A percentile compares a stretch with the other conserved stretches of the same genome.
These are phyloP conservation scores for Allium fistulosum DNA, from an alignment of 106 monocot species.

Conservation along the genomic window DNA sequence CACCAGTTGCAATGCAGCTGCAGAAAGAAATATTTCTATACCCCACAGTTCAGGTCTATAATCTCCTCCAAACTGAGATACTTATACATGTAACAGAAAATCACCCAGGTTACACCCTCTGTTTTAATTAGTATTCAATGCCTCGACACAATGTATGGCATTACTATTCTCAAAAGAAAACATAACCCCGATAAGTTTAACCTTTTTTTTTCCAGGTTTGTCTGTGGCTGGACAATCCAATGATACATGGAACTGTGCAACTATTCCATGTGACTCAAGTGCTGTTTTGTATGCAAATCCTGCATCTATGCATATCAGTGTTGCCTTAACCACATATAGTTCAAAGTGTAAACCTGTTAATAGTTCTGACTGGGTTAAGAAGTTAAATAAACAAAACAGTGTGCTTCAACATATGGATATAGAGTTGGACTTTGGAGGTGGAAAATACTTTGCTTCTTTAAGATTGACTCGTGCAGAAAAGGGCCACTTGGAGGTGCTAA, in stretches of 20 bases:
- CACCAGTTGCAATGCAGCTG: slow-evolving; percentile 51
- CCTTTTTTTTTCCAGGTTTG: slow-evolving; percentile 25
- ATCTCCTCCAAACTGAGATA: slow-evolving; percentile 67
- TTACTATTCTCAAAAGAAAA: too few relatives aligned
- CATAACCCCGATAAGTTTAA: too few relatives aligned
- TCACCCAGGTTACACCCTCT: slow-evolving; percentile 46
- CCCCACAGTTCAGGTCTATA: slow-evolving; percentile 67
- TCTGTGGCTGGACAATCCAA: slow-evolving; percentile 6
- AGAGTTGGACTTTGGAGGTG: slow-evolving; percentile 58
- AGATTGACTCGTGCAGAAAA: slow-evolving; percentile 60
- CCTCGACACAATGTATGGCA: too few relatives aligned
- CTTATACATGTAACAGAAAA: slow-evolving; percentile 46
- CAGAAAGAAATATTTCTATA: slow-evolving; percentile 82
- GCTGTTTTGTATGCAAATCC: slow-evolving; percentile 78
- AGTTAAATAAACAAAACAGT: slow-evolving; percentile 49
- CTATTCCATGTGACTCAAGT: slow-evolving; percentile 56
- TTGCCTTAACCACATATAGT: slow-evolving; percentile 46
- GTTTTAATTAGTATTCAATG: not conserved
- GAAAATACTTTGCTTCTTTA: slow-evolving; percentile 54
- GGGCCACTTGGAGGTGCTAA: slow-evolving; percentile 65
- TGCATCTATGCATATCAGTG: slow-evolving; percentile 37
- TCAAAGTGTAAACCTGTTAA: slow-evolving; percentile 64
- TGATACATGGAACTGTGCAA: slow-evolving; percentile 41
- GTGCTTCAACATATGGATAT: slow-evolving; percentile 58
- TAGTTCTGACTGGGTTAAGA: slow-evolving; percentile 63